Evolutionary conservation across 441 rosid genomes (phyloP).

Genomic region (Kokia cookei): DNA sequence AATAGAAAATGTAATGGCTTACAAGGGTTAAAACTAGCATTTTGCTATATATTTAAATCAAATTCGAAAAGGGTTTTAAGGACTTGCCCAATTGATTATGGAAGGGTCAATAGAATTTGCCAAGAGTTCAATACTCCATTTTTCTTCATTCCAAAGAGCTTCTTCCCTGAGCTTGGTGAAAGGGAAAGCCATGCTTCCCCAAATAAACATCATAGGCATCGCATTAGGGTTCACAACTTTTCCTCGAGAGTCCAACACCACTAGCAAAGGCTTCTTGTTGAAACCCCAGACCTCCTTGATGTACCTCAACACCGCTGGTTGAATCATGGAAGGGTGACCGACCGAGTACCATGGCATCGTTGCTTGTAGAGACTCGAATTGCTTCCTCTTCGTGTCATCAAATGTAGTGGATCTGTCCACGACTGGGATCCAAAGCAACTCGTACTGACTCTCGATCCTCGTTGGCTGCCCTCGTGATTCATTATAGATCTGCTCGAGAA

Average conservation of each 20-base stretch:
- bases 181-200: slow-evolving; percentile 40
- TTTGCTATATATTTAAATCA: background rate
- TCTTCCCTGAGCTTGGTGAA: slow-evolving; percentile 35
- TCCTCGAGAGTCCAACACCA: slow-evolving; percentile 37
- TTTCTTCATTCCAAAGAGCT: slow-evolving; percentile 38
- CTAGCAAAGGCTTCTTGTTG: slow-evolving; percentile 33
- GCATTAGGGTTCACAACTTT: background rate
- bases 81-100: slow-evolving; percentile 25
- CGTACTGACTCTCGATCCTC: slow-evolving; percentile 25
- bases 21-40: background rate
- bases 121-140: slow-evolving; percentile 35
- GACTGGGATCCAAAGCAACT: slow-evolving; percentile 42
- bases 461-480: slow-evolving; percentile 18
- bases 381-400: slow-evolving; percentile 7
- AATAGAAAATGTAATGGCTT: background rate
- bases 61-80: background rate
- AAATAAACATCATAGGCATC: slow-evolving; percentile 18
- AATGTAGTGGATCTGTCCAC: slow-evolving; percentile 22
- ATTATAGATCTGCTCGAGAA: slow-evolving; percentile 25
- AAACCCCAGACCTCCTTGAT: slow-evolving; percentile 41
- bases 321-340: slow-evolving; percentile 26
- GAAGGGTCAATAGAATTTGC: slow-evolving; percentile 26
- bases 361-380: slow-evolving; percentile 15
- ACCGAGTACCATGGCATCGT: slow-evolving; percentile 41
- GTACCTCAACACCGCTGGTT: slow-evolving; percentile 27